Percentiles rank a stretch among this genome's conserved stretches.
Conservation (phyloP, 2,329 filamentous ascomycete species). For the Spiromastix sp. region DNA sequence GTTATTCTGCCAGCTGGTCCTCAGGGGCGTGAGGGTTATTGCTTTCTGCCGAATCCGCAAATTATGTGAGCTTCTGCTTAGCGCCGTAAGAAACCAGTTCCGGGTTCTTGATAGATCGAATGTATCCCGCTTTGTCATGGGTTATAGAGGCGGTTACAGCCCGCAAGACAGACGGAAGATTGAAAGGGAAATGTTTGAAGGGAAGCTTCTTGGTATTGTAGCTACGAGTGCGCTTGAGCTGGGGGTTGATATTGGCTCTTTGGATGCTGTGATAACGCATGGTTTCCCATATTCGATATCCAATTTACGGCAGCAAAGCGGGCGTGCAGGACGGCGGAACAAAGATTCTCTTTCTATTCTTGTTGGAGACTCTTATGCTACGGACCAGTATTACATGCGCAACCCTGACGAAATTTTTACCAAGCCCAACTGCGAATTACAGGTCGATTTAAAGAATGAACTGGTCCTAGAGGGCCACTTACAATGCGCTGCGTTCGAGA, state of each 20-base stretch:
- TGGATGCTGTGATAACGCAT: conserved; percentile 88
- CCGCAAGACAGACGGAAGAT: conserved; percentile 80
- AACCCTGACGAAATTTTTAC: conserved; percentile 89
- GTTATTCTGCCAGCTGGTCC: conserved; percentile 78
- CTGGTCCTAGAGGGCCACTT: conserved; percentile 87
- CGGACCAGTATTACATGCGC: conserved; percentile 94
- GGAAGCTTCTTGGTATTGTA: conserved; percentile 83
- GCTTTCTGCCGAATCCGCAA: conserved; percentile 84
- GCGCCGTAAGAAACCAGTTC: conserved; percentile 69
- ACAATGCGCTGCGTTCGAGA: conserved; percentile 90
- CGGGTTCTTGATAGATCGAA: conserved; percentile 61
- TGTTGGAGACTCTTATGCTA: conserved; percentile 78
- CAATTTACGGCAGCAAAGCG: conserved; percentile 89
- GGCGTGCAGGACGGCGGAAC: conserved; percentile 81
- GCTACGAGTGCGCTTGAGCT: conserved; percentile 89
- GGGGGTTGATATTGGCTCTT: conserved; percentile 85
- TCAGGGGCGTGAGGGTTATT: conserved; percentile 83
- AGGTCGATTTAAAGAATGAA: conserved; percentile 86
- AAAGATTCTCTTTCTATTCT: conserved; percentile 87
- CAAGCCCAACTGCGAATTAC: conserved; percentile 77
- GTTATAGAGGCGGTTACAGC: conserved; percentile 90
- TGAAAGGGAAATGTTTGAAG: conserved; percentile 94
- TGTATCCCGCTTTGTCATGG: conserved; percentile 74
- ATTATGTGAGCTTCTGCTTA: conserved; percentile 75
- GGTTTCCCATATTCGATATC: conserved; percentile 95